Conservation (phyloP, 192 early-diverging fungal species). For the Coemansia sp. region DNA sequence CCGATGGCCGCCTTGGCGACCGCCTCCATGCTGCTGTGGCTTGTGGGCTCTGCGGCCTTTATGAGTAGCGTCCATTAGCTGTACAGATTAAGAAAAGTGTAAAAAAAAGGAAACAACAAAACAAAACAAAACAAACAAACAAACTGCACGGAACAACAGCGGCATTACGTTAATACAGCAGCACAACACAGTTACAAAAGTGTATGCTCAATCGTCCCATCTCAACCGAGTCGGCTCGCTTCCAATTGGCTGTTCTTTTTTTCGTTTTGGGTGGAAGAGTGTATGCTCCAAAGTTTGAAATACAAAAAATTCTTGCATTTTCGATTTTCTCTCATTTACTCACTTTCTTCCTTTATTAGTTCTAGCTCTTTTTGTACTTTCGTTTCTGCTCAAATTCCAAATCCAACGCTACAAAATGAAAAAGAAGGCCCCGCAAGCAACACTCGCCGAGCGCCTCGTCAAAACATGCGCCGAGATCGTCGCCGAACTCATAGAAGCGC, state of each 20-base stretch:
- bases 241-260: too few species aligned
- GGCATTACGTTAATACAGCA: too few species aligned
- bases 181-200: too few species aligned
- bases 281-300: too few species aligned
- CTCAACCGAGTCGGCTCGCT: too few species aligned
- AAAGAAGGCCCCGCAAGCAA: slow-evolving; percentile 45
- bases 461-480: slow-evolving; percentile 90
- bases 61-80: background rate
- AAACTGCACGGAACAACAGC: background rate
- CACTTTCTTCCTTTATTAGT: background rate
- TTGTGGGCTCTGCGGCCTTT: background rate
- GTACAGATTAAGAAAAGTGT: background rate
- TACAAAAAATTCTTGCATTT: too few species aligned
- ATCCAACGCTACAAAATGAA: slow-evolving; percentile 34
- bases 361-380: background rate
- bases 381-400: background rate
- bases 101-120: background rate
- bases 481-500: slow-evolving; percentile 77
- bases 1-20: background rate
- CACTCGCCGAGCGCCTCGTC: slow-evolving; percentile 74
- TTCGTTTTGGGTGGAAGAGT: too few species aligned
- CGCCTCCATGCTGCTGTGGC: background rate
- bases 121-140: background rate
- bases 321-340: background rate
- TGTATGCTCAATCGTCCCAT: too few species aligned